These are phyloP conservation scores for Suillus ampliporus DNA, from an alignment of 768 basidiomycete species.

Conservation along the genomic window DNA sequence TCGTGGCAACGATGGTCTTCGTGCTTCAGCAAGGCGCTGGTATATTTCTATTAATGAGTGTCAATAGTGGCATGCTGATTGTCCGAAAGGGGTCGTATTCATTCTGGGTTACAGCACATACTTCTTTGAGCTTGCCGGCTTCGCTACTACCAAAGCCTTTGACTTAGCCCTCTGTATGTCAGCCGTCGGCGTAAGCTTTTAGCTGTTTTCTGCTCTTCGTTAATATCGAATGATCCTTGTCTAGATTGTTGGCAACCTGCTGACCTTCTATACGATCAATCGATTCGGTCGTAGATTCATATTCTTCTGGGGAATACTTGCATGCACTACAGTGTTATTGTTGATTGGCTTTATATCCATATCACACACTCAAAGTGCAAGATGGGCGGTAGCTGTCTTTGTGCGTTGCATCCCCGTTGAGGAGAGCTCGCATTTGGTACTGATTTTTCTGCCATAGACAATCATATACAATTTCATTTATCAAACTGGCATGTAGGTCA, in stretches of 20 bases:
- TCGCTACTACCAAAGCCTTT: conserved; percentile 34
- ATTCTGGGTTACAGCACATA: conserved; percentile 37
- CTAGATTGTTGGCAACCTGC: conserved; percentile 32
- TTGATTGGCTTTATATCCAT: conserved; percentile 37
- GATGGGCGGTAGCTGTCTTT: conserved; percentile 30
- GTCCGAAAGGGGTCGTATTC: conserved; percentile 30
- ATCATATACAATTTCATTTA: conserved; percentile 38
- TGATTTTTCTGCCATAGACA: conserved; percentile 21
- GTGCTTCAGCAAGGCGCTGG: conserved; percentile 34
- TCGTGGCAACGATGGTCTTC: conserved; percentile 38
- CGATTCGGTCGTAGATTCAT: conserved; percentile 29
- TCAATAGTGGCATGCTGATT: not conserved
- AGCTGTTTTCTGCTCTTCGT: not conserved
- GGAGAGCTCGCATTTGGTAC: not conserved
- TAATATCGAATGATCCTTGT: not conserved
- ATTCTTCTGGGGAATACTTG: conserved; percentile 35
- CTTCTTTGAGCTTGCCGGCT: conserved; percentile 44
- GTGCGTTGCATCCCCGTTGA: conserved; percentile 14
- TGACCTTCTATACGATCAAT: conserved; percentile 33
- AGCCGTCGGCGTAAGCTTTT: conserved; percentile 30
- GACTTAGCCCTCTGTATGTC: conserved; percentile 36
- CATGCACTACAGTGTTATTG: conserved; percentile 27
- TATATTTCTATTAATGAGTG: conserved; percentile 3
- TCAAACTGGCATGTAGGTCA: conserved; percentile 31
- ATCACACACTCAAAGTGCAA: conserved; percentile 18